phyloP scores from a whole-genome alignment of 169 alveolate species.

The Babesia microti region DNA sequence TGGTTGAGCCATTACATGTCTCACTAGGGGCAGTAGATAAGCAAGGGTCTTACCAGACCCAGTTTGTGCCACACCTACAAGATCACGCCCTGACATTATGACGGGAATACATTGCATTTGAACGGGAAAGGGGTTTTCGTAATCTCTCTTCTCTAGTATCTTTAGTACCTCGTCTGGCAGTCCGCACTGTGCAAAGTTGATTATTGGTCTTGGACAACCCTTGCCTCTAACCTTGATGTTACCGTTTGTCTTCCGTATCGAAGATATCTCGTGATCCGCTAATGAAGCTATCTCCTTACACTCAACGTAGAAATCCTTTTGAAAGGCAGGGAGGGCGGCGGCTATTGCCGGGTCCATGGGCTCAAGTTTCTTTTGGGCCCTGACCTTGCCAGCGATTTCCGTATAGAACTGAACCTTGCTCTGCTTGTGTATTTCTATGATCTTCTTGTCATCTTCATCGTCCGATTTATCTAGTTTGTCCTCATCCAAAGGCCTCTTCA shows the following conservation, averaged over 20 bases:
- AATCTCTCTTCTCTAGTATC: slow-evolving; percentile 78
- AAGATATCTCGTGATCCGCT: slow-evolving; percentile 79
- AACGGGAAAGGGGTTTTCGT: slow-evolving; percentile 89
- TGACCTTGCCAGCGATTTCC: too few relatives aligned
- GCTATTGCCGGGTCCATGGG: too few relatives aligned
- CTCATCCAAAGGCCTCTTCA: too few relatives aligned
- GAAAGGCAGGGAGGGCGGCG: slow-evolving; percentile 68
- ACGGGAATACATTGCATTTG: slow-evolving; percentile 93
- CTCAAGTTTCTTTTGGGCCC: too few relatives aligned
- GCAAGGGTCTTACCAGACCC: slow-evolving; percentile 98
- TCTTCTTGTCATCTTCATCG: too few relatives aligned
- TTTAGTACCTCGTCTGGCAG: slow-evolving; percentile 80
- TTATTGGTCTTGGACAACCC: slow-evolving; percentile 85
- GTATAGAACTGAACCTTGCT: too few relatives aligned
- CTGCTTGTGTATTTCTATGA: too few relatives aligned
- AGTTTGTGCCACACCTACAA: slow-evolving; percentile 97
- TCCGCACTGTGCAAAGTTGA: slow-evolving; percentile 93
- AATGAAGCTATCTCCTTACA: slow-evolving; percentile 69
- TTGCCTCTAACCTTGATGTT: slow-evolving; percentile 84
- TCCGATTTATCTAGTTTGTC: too few relatives aligned
- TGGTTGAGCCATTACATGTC: slow-evolving; percentile 83
- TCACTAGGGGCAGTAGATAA: slow-evolving; percentile 88
- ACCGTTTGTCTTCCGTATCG: slow-evolving; percentile 73
- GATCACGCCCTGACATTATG: slow-evolving; percentile 87
- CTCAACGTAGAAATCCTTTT: slow-evolving; percentile 76